Evolutionary conservation across 257 asterid genomes (phyloP).

Genomic region (Jacaranda mimosifolia): DNA sequence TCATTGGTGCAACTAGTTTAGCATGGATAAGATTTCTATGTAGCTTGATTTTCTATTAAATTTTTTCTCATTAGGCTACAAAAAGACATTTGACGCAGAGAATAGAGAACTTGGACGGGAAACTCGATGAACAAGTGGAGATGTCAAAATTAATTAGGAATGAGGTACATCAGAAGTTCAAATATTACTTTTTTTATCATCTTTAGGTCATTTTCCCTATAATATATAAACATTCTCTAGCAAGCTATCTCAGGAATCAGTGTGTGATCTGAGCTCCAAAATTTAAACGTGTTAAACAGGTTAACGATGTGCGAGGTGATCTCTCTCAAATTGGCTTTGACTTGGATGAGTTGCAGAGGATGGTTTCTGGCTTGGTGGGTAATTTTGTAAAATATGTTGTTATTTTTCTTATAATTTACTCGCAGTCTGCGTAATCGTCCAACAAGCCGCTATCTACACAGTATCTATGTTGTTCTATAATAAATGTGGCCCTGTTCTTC

Average conservation of each 20-base stretch:
- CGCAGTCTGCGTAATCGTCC: not conserved
- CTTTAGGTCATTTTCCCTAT: not conserved
- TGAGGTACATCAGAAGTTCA: conserved; percentile 56
- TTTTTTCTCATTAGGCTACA: conserved; percentile 63
- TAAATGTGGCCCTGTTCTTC: not conserved
- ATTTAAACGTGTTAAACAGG: conserved; percentile 54
- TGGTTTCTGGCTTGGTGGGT: conserved; percentile 83
- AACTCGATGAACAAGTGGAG: conserved; percentile 89
- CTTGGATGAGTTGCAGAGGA: conserved; percentile 59
- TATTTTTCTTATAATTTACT: not conserved
- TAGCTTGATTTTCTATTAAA: conserved; percentile 19
- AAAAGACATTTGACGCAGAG: conserved; percentile 94
- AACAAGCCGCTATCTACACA: conserved; percentile 1
- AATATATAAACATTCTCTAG: not conserved
- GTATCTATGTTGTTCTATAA: not conserved
- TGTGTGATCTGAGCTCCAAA: not conserved
- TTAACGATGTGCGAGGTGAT: conserved; percentile 67
- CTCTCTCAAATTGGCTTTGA: conserved; percentile 64
- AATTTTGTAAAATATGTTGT: not conserved
- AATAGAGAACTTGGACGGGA: conserved; percentile 90
- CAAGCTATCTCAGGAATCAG: conserved; percentile 19
- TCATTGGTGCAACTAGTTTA: conserved; percentile 3
- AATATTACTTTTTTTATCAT: not conserved
- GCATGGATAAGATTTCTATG: conserved; percentile 6
- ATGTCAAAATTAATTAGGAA: conserved; percentile 72